Percentiles rank a stretch among this genome's conserved stretches.
Evolutionary conservation across 257 asterid species (phyloP).

Genomic region (Osmanthus fragrans): DNA sequence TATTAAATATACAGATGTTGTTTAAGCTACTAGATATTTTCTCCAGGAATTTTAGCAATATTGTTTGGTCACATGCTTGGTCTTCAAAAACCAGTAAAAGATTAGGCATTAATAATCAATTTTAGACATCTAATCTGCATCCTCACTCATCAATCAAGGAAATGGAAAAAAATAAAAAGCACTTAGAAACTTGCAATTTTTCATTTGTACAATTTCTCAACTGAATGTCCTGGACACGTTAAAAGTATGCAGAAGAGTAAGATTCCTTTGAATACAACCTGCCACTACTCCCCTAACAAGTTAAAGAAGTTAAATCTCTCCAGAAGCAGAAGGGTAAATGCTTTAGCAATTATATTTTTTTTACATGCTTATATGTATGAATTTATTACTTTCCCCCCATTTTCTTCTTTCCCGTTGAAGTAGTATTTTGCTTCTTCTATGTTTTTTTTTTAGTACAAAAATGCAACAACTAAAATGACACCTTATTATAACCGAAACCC

Average conservation of each 20-base stretch:
- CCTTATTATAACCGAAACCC: neutral
- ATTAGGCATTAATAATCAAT: neutral
- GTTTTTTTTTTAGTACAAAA: too few relatives aligned
- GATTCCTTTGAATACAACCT: neutral
- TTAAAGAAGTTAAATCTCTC: neutral
- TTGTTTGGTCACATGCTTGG: neutral
- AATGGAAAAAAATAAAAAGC: conserved; percentile 4
- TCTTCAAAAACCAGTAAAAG: conserved; percentile 14
- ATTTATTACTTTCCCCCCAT: neutral
- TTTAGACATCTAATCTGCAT: neutral
- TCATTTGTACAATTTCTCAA: conserved; percentile 1
- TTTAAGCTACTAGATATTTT: neutral
- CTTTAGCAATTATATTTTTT: conserved; percentile 3
- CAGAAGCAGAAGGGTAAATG: neutral
- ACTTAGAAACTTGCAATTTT: neutral
- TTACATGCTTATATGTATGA: neutral
- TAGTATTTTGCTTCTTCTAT: neutral
- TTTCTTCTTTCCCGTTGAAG: neutral
- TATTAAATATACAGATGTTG: neutral
- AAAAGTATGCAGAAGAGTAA: conserved; percentile 7
- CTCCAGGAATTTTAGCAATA: neutral
- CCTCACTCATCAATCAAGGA: conserved; percentile 13
- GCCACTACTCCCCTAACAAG: neutral
- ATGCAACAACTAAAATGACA: too few relatives aligned
- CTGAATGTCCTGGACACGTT: neutral